Base-by-base conservation (phyloP, 2,329 filamentous ascomycete genomes). In the Lithohypha guttulata region DNA sequence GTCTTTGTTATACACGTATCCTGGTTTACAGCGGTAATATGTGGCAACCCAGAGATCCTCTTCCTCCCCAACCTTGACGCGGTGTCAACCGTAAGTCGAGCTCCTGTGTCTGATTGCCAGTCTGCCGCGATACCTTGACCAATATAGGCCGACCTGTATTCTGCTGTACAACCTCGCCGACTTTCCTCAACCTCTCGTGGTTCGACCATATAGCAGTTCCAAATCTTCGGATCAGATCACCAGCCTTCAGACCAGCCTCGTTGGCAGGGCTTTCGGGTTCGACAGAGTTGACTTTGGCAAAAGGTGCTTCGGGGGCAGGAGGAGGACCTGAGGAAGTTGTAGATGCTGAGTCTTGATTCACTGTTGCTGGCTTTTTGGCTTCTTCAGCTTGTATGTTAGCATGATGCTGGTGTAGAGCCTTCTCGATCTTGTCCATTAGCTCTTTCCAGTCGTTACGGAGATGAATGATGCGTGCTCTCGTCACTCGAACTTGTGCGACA, bases 401-500 rank as follows among this genome's bases (percentile, higher is more conserved):
- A 58, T 96, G 94, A 56, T 91, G 82, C 49, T 82, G 79, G 56
- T 96, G 85, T n/a, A 98, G 71, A 32, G 79, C 78, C 54, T 79
- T 79, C 60, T 96, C 91, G 51, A 96, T 80, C 42, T 72, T 68
- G 42, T 64, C 64, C 86, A 96, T 95, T 29, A 95, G 64, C 26
- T 79, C 77, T 58, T 93, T 95, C 65, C 94, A 89, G 61, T 98
- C 91, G 56, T 95, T 96, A 48, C 83, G 79, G 26, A 96, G 70
- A 50, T 79, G 71, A 50, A 96, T 91, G 51, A 98, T 94, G 44
- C 84, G 79, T 19, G 87, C 75, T 60, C 91, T 74, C 25, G 87
- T 94, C n/a, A 85, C 94, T 45, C 91, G 84, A 56, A 98, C 84
- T 64, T 95, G 89, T 18, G 91, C 81, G 46, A 98, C 82, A 59